Percentiles rank a stretch among this genome's conserved stretches.
phyloP scores from a whole-genome alignment of 441 rosid genomes.

The Arabidopsis hybrid region DNA sequence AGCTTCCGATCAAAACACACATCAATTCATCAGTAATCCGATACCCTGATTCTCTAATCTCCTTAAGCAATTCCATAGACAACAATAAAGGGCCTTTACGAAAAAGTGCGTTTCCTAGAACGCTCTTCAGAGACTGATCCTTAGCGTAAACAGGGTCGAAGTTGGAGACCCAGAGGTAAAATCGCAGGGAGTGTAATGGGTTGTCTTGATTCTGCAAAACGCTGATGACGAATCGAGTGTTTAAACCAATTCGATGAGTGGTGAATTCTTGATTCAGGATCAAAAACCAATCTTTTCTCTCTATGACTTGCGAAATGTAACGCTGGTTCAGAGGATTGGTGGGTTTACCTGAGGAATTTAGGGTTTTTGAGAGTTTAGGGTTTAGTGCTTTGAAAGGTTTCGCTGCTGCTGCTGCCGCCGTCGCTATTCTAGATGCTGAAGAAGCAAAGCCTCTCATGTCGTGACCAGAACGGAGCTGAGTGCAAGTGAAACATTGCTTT shows the following conservation, averaged over 20 bases:
- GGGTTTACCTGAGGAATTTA: slow-evolving; percentile 22
- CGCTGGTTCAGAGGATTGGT: slow-evolving; percentile 51
- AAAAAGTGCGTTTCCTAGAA: slow-evolving; percentile 56
- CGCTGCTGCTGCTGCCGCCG: neutral
- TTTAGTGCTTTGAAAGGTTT: slow-evolving; percentile 27
- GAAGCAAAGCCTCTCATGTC: slow-evolving; percentile 64
- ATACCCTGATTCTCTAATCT: slow-evolving; percentile 65
- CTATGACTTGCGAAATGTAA: slow-evolving; percentile 63
- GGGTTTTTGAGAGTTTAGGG: slow-evolving; percentile 23
- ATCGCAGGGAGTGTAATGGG: slow-evolving; percentile 63
- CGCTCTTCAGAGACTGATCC: slow-evolving; percentile 62
- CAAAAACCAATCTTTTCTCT: slow-evolving; percentile 78
- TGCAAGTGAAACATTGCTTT: slow-evolving; percentile 15
- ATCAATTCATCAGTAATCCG: slow-evolving; percentile 68
- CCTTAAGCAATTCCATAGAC: slow-evolving; percentile 69
- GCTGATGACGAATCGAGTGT: slow-evolving; percentile 61
- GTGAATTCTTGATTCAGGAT: slow-evolving; percentile 66
- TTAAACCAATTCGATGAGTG: slow-evolving; percentile 57
- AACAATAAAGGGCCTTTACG: slow-evolving; percentile 78
- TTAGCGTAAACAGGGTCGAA: slow-evolving; percentile 53
- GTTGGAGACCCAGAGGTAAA: slow-evolving; percentile 80
- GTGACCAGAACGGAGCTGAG: slow-evolving; percentile 34
- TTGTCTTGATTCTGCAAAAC: slow-evolving; percentile 81
- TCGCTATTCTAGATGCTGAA: slow-evolving; percentile 50
- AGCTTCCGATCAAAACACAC: slow-evolving; percentile 77